These are phyloP conservation scores for Suillus spraguei DNA, from an alignment of 768 basidiomycete genomes.

Conservation along the genomic window DNA sequence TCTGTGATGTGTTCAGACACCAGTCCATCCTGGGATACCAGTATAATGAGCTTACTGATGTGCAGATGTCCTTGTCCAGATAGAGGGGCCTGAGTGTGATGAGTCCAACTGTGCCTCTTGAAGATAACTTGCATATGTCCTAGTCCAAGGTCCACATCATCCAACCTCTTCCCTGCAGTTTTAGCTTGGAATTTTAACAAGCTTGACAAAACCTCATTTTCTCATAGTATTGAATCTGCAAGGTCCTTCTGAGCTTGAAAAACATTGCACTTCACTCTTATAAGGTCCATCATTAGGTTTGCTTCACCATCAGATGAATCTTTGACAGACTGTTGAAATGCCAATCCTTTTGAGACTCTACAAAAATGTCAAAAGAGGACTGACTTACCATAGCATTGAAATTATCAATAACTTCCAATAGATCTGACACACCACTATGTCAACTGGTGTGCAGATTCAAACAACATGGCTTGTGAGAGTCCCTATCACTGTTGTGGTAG, in stretches of 20 bases:
- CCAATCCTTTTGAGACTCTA: too few species aligned
- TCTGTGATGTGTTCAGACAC: too few species aligned
- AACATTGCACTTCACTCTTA: background rate
- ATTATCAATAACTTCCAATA: conserved; percentile 1
- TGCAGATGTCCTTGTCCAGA: background rate
- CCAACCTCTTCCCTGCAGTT: too few species aligned
- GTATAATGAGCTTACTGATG: too few species aligned
- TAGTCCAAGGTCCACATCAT: too few species aligned
- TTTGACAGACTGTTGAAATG: background rate
- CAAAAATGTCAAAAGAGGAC: background rate
- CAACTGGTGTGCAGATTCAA: background rate
- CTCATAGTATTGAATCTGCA: background rate
- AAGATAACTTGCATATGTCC: too few species aligned
- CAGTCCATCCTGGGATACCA: too few species aligned
- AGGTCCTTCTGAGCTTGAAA: background rate
- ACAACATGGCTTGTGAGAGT: background rate
- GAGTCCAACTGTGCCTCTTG: background rate
- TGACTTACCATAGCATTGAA: background rate
- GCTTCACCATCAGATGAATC: too few species aligned
- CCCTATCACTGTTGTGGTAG: background rate
- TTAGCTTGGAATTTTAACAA: too few species aligned
- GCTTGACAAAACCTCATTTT: background rate
- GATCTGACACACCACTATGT: background rate
- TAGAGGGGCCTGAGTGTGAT: background rate
- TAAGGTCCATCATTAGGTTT: background rate